Percentiles rank a stretch among this genome's conserved stretches.
phyloP scores from a whole-genome alignment of 306 rosid species.

The Purshia tridentata region DNA sequence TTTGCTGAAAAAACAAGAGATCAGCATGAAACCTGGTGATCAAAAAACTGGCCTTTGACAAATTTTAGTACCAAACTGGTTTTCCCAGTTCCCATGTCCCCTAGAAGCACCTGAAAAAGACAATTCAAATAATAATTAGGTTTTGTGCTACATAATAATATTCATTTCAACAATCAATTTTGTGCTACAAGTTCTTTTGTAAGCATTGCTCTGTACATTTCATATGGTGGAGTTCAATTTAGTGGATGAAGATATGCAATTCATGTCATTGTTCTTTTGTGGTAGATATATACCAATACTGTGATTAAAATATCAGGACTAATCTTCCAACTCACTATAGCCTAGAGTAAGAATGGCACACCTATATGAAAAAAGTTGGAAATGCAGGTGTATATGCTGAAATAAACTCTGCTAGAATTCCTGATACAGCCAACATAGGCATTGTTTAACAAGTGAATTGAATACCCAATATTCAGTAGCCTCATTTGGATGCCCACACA shows the following conservation, averaged over 20 bases:
- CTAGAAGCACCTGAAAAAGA: conserved; percentile 44
- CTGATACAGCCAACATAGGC: neutral
- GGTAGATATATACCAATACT: neutral
- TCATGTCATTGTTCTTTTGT: too few species aligned
- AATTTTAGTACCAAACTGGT: conserved; percentile 75
- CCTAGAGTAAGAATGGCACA: conserved; percentile 3
- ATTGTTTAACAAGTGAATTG: neutral
- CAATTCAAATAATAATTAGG: neutral
- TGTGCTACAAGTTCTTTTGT: neutral
- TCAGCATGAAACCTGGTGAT: conserved; percentile 54
- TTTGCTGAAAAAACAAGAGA: neutral
- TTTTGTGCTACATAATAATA: neutral
- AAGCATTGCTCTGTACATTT: neutral
- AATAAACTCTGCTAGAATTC: neutral
- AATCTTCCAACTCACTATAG: neutral
- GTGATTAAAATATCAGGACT: neutral
- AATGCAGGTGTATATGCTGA: neutral
- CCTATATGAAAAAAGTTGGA: neutral
- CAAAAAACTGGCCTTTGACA: conserved; percentile 74
- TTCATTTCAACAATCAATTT: too few species aligned
- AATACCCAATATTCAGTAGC: too few species aligned
- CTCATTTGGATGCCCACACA: too few species aligned
- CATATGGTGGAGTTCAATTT: neutral
- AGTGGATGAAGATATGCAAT: too few species aligned
- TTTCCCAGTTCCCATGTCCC: conserved; percentile 63